Conservation (phyloP, 352 stramenopile genomes). For the Phytophthora hybrid region DNA sequence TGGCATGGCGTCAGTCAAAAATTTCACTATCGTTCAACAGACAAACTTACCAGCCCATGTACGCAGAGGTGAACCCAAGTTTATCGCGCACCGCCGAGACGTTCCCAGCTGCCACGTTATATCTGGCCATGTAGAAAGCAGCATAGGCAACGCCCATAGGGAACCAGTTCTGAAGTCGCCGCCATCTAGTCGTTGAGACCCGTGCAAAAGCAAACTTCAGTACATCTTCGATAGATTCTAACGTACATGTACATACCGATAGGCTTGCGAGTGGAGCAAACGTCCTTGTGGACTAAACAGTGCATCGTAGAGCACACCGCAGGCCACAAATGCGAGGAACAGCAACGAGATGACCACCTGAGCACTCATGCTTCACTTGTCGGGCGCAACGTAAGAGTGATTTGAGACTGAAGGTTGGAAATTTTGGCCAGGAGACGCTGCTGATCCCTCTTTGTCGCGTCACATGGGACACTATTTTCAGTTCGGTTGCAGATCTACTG, state of each 20-base stretch:
- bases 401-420: not conserved
- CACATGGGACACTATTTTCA: conserved; percentile 7
- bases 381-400: not conserved
- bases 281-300: conserved; percentile 63
- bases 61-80: conserved; percentile 59
- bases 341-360: conserved; percentile 59
- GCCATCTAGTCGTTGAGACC: conserved; percentile 39
- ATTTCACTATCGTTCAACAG: not conserved
- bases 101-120: conserved; percentile 80
- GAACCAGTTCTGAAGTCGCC: conserved; percentile 81
- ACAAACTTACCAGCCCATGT: conserved; percentile 63
- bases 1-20: not conserved
- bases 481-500: not conserved
- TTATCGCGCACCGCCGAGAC: conserved; percentile 54
- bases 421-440: not conserved
- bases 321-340: conserved; percentile 66
- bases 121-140: conserved; percentile 84
- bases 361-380: not conserved
- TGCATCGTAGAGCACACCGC: conserved; percentile 65
- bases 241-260: conserved; percentile 44
- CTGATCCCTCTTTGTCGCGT: conserved; percentile 3
- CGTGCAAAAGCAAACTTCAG: not conserved
- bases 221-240: not conserved
- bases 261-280: conserved; percentile 61
- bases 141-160: conserved; percentile 79